phyloP scores from a whole-genome alignment of 257 asterid species.

The Jaltomata sinuosa region DNA sequence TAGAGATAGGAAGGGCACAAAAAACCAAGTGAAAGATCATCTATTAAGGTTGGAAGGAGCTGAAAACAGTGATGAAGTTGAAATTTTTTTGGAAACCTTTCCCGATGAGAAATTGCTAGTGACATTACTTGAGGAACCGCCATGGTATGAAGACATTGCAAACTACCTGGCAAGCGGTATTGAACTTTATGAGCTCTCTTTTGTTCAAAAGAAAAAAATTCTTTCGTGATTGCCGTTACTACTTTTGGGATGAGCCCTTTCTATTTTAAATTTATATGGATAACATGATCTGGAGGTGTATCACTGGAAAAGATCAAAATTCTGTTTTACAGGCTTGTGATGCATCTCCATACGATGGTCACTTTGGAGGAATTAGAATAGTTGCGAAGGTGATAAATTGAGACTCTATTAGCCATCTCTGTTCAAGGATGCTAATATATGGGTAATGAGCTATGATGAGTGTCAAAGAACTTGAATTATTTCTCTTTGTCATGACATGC shows the following conservation, averaged over 20 bases:
- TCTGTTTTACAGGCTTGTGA: not conserved
- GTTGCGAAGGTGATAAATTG: too few relatives aligned
- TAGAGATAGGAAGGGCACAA: not conserved
- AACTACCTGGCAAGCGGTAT: not conserved
- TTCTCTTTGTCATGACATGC: too few relatives aligned
- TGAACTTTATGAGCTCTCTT: not conserved
- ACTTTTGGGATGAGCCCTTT: not conserved
- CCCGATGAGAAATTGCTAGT: not conserved
- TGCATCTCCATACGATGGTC: not conserved
- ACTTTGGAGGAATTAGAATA: not conserved
- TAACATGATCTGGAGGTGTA: not conserved
- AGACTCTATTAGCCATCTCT: not conserved
- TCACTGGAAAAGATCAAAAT: not conserved
- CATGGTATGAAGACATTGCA: not conserved
- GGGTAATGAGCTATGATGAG: too few relatives aligned
- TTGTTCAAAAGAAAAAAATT: not conserved
- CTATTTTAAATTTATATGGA: not conserved
- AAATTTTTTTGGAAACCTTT: not conserved
- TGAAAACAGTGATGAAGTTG: not conserved
- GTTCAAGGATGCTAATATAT: not conserved
- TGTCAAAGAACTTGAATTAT: too few relatives aligned
- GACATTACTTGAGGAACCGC: not conserved
- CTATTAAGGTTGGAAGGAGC: not conserved
- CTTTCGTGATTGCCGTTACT: not conserved
- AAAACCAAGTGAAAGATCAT: not conserved